A percentile compares a stretch with the other conserved stretches of the same genome.
phyloP scores from a whole-genome alignment of 768 basidiomycete species.

The Galerina sulciceps region DNA sequence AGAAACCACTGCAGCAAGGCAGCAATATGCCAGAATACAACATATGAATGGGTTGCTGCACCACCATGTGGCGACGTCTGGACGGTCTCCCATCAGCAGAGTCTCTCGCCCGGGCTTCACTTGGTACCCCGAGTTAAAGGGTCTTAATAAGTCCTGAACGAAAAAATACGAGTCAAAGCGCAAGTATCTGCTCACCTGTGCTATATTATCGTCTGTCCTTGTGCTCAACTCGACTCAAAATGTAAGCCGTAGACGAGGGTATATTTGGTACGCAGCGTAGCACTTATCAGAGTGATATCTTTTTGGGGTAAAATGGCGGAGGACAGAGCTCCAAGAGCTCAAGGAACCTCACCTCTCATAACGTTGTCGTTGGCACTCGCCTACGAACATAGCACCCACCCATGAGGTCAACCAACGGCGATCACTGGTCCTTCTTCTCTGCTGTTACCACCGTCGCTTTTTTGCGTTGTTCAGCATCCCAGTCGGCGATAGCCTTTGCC shows the following conservation, averaged over 20 bases:
- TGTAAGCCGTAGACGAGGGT: slow-evolving; percentile 3
- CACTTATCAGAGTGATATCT: not conserved
- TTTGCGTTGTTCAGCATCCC: slow-evolving; percentile 34
- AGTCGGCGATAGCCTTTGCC: slow-evolving; percentile 43
- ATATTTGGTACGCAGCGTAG: slow-evolving; percentile 2
- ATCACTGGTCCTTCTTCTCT: slow-evolving; percentile 46
- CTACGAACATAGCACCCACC: not conserved
- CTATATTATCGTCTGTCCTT: too few species aligned
- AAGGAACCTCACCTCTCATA: too few species aligned
- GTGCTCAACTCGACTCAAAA: not conserved
- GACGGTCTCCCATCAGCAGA: slow-evolving; percentile 9
- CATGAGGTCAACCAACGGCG: not conserved
- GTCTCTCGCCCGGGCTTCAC: not conserved
- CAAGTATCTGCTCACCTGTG: not conserved
- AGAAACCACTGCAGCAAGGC: slow-evolving; percentile 12
- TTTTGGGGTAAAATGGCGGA: not conserved
- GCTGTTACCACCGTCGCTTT: slow-evolving; percentile 24
- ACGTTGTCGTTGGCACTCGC: too few species aligned
- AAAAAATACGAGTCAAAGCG: not conserved
- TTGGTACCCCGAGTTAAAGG: not conserved
- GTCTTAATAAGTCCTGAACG: not conserved
- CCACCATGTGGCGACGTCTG: slow-evolving; percentile 11
- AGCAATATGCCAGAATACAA: slow-evolving; percentile 13
- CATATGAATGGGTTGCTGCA: slow-evolving; percentile 7
- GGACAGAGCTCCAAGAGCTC: too few species aligned